These are phyloP conservation scores for Fusarium concolor DNA, from an alignment of 2,329 filamentous ascomycete genomes.

Conservation along the genomic window DNA sequence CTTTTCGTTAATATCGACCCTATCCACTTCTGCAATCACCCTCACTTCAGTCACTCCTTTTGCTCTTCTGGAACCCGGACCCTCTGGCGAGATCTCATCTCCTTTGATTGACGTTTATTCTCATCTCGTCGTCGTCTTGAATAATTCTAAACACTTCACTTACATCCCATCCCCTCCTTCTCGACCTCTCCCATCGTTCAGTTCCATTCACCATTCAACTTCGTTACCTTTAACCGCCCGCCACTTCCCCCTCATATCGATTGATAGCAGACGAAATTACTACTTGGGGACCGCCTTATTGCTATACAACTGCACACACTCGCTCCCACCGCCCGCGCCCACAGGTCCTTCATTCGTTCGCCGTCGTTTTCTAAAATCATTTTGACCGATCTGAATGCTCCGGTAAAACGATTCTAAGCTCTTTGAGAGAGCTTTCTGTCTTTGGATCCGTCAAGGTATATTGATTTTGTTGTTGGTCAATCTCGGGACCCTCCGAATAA, in stretches of 20 bases:
- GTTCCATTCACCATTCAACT: conserved; percentile 15
- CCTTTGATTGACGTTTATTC: conserved; percentile 40
- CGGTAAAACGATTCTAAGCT: conserved; percentile 50
- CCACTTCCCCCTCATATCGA: conserved; percentile 10
- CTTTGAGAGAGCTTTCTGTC: conserved; percentile 52
- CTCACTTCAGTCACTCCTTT: conserved; percentile 58
- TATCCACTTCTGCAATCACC: conserved; percentile 53
- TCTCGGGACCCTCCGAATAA: conserved; percentile 36
- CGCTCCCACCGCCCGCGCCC: conserved; percentile 21
- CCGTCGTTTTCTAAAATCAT: conserved; percentile 21
- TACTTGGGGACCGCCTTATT: neutral
- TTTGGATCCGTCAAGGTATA: conserved; percentile 45
- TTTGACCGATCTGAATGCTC: conserved; percentile 51
- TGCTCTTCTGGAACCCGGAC: conserved; percentile 45
- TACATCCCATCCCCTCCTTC: conserved; percentile 38
- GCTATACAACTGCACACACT: conserved; percentile 27
- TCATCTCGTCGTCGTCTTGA: conserved; percentile 34
- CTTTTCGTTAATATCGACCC: conserved; percentile 55
- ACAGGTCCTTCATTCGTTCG: conserved; percentile 24
- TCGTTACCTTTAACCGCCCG: conserved; percentile 21
- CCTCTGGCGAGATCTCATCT: conserved; percentile 42
- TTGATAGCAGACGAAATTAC: conserved; percentile 3
- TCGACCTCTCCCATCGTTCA: conserved; percentile 23
- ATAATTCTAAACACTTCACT: conserved; percentile 37
- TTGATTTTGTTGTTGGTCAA: conserved; percentile 33